Percentiles rank a stretch among this genome's conserved stretches.
Evolutionary conservation across 2,329 filamentous ascomycete species (phyloP).

Genomic region (Alternaria metachromatica): DNA sequence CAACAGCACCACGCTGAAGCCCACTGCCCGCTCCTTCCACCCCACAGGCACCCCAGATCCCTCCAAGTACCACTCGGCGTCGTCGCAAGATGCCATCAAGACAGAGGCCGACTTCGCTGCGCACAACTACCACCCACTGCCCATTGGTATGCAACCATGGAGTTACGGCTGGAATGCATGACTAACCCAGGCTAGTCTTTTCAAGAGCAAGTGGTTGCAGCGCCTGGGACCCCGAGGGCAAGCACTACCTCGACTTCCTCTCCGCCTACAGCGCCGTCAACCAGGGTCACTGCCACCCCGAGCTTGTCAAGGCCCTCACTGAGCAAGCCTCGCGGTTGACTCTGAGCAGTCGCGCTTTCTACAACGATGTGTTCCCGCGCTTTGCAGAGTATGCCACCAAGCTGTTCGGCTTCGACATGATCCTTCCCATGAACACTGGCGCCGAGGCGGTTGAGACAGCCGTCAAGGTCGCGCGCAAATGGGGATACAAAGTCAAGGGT

Average conservation of each 20-base stretch:
- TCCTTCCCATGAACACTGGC: constrained; percentile 96
- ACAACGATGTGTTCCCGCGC: constrained; percentile 97
- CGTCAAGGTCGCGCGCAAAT: constrained; percentile 95
- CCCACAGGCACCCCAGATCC: constrained; percentile 48
- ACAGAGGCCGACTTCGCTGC: constrained; percentile 85
- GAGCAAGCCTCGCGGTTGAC: constrained; percentile 91
- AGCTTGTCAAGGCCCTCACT: constrained; percentile 86
- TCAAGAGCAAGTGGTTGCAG: constrained; percentile 81
- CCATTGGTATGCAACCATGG: constrained; percentile 64
- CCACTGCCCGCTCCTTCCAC: constrained; percentile 48
- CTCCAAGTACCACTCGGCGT: constrained; percentile 72
- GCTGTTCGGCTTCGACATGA: constrained; percentile 96
- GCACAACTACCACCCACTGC: constrained; percentile 98
- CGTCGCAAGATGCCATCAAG: constrained; percentile 79
- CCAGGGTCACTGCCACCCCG: constrained; percentile 97
- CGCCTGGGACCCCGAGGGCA: constrained; percentile 95
- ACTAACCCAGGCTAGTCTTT: constrained; percentile 60
- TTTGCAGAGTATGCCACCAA: constrained; percentile 92
- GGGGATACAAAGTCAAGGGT: constrained; percentile 96
- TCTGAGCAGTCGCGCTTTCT: constrained; percentile 91
- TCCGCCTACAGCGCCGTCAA: constrained; percentile 98
- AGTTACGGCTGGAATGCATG: no score
- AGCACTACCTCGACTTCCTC: constrained; percentile 94
- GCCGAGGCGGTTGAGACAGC: constrained; percentile 96
- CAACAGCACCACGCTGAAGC: constrained; percentile 43